Evolutionary conservation across 805 yeast species (phyloP).

Genomic region (Wickerhamiella occidentalis): DNA sequence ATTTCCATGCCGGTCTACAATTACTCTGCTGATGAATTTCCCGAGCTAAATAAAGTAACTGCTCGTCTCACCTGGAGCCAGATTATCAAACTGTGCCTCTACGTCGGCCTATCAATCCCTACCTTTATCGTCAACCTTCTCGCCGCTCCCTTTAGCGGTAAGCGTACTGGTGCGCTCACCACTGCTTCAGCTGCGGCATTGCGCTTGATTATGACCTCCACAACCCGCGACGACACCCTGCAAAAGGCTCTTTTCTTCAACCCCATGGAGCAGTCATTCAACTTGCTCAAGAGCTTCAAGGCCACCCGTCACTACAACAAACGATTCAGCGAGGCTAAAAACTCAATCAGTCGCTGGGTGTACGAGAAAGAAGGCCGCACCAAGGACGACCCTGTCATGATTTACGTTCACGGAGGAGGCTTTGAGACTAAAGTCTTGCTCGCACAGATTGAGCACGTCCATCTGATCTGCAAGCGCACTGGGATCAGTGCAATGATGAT

Average conservation of each 20-base stretch:
- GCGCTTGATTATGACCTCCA: not conserved
- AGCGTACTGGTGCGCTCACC: not conserved
- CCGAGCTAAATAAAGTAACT: not conserved
- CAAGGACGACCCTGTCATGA: constrained; percentile 3
- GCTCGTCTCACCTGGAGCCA: not conserved
- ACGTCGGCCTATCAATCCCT: not conserved
- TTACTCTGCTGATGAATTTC: not conserved
- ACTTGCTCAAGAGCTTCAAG: not conserved
- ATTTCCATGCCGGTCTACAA: not conserved
- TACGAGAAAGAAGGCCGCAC: constrained; percentile 5
- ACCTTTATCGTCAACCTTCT: not conserved
- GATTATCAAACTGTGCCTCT: not conserved
- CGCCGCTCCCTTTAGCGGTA: not conserved
- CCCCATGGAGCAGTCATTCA: not conserved
- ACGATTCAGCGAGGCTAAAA: not conserved
- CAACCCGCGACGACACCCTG: not conserved
- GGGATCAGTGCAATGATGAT: constrained; percentile 1
- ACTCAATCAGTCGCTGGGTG: constrained; percentile 3
- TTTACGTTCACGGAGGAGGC: constrained; percentile 8
- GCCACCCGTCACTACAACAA: not conserved
- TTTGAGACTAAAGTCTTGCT: not conserved
- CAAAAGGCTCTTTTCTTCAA: not conserved
- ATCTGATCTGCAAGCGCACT: not conserved
- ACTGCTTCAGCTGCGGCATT: not conserved
- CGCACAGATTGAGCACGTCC: constrained; percentile 1